phyloP scores from a whole-genome alignment of 164 flowering plant species.

The Vitis rotundifolia region DNA sequence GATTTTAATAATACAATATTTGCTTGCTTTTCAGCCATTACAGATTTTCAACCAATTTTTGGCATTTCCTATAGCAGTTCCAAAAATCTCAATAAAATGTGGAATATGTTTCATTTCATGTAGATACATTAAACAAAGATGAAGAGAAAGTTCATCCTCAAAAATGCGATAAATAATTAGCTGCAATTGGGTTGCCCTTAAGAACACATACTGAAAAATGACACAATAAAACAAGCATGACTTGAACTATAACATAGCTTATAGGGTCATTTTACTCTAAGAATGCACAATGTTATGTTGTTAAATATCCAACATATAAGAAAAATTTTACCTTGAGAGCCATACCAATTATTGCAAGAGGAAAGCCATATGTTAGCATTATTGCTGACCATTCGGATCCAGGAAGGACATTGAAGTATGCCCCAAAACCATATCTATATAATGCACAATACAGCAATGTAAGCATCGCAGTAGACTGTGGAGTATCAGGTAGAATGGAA shows the following conservation, averaged over 20 bases:
- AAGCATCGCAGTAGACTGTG: not conserved
- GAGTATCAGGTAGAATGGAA: not conserved
- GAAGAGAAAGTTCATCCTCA: not conserved
- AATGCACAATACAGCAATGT: not conserved
- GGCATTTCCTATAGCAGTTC: not conserved
- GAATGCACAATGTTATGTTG: too few species aligned
- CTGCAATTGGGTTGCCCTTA: not conserved
- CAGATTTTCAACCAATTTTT: not conserved
- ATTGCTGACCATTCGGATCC: constrained; percentile 98
- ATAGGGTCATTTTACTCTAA: too few species aligned
- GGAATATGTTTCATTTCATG: not conserved
- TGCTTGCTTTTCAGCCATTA: not conserved
- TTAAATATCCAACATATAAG: not conserved
- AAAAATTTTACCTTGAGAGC: constrained; percentile 76
- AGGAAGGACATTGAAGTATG: constrained; percentile 90
- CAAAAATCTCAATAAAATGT: not conserved
- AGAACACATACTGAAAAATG: not conserved
- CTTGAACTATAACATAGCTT: not conserved
- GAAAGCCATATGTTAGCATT: constrained; percentile 97
- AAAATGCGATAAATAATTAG: not conserved
- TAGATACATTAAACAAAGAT: not conserved
- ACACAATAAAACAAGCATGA: not conserved
- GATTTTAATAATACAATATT: not conserved
- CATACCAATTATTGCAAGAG: constrained; percentile 97
- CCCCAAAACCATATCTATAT: constrained; percentile 93